These are phyloP conservation scores for Termitomyces sp. DNA, from an alignment of 768 basidiomycete genomes.

Conservation along the genomic window DNA sequence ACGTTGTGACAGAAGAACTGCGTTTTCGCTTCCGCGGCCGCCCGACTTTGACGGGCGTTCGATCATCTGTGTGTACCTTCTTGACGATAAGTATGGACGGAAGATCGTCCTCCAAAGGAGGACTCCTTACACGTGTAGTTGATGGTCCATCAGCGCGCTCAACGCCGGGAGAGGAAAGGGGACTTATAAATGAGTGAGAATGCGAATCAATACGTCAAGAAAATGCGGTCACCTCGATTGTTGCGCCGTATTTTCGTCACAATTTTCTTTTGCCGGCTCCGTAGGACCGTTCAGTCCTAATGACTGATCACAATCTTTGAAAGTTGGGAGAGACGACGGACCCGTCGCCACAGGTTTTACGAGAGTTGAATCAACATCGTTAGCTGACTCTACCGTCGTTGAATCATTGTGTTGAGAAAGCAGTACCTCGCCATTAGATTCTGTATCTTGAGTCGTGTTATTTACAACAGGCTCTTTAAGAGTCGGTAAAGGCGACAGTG, in stretches of 20 bases:
- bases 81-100: conserved; percentile 25
- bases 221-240: conserved; percentile 5
- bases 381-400: not conserved
- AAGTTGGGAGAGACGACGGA: not conserved
- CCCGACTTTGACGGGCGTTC: conserved; percentile 1
- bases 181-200: not conserved
- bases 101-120: conserved; percentile 15
- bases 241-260: not conserved
- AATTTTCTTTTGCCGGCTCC: not conserved
- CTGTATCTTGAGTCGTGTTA: not conserved
- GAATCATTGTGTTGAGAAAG: not conserved
- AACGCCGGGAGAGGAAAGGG: conserved; percentile 4
- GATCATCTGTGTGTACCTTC: conserved; percentile 4
- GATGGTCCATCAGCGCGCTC: not conserved
- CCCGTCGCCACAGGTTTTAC: not conserved
- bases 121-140: conserved; percentile 2
- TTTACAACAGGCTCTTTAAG: not conserved
- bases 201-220: not conserved
- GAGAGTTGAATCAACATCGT: not conserved
- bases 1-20: conserved; percentile 4
- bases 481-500: not conserved
- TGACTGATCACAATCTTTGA: not conserved
- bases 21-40: conserved; percentile 18
- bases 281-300: not conserved
- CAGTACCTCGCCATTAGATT: not conserved